phyloP scores from a whole-genome alignment of 2,329 filamentous ascomycete genomes.

The Colletotrichum ledebouriae region DNA sequence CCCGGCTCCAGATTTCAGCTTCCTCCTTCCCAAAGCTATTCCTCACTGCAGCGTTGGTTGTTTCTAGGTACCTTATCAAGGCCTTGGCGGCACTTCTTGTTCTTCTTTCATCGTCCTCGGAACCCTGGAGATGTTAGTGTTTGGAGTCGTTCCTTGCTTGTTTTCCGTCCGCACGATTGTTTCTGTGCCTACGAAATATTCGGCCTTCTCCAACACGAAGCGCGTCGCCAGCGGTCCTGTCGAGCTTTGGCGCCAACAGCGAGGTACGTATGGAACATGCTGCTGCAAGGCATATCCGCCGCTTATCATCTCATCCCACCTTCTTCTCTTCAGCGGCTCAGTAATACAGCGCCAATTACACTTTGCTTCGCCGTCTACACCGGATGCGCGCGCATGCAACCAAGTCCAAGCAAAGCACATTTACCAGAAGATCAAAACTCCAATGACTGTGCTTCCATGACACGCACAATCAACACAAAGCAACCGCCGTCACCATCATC shows the following conservation, averaged over 20 bases:
- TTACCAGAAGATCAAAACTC: slow-evolving; percentile 7
- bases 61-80: too few relatives aligned
- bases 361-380: slow-evolving; percentile 7
- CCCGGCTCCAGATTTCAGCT: not conserved
- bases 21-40: not conserved
- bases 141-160: too few relatives aligned
- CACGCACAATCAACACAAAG: slow-evolving; percentile 1
- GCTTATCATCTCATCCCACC: slow-evolving; percentile 18
- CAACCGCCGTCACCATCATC: too few relatives aligned
- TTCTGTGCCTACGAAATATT: too few relatives aligned
- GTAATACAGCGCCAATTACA: slow-evolving; percentile 12
- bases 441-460: slow-evolving; percentile 16
- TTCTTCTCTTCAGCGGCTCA: slow-evolving; percentile 16
- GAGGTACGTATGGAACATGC: slow-evolving; percentile 17
- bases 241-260: not conserved
- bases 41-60: too few relatives aligned
- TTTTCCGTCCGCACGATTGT: too few relatives aligned
- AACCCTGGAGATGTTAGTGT: too few relatives aligned
- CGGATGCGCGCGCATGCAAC: not conserved
- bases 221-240: not conserved
- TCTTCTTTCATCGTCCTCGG: too few relatives aligned
- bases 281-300: slow-evolving; percentile 19
- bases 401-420: slow-evolving; percentile 4
- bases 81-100: too few relatives aligned
- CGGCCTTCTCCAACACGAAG: too few relatives aligned